These are phyloP conservation scores for Tuber brumale DNA, from an alignment of 495 filamentous ascomycete species.

Conservation along the genomic window DNA sequence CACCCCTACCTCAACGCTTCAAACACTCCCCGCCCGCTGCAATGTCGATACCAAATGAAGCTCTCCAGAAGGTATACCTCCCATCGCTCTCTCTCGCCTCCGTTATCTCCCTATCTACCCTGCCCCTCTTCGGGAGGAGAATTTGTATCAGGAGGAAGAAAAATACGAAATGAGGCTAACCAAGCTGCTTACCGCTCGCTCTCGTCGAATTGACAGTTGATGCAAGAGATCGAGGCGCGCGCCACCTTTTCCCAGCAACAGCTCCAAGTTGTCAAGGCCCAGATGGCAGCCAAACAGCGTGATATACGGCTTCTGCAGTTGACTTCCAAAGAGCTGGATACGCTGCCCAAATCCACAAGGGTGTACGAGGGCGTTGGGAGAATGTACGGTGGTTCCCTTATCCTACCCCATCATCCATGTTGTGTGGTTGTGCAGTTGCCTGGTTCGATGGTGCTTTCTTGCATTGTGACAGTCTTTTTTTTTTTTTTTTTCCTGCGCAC, in stretches of 20 bases:
- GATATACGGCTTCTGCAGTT: slow-evolving; percentile 84
- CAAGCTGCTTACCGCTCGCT: neutral
- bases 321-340: slow-evolving; percentile 71
- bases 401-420: neutral
- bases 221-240: slow-evolving; percentile 88
- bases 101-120: neutral
- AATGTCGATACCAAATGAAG: slow-evolving; percentile 96
- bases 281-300: slow-evolving; percentile 78
- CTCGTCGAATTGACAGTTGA: slow-evolving; percentile 53
- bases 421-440: neutral
- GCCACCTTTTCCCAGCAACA: slow-evolving; percentile 85
- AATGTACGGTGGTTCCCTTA: slow-evolving; percentile 58
- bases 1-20: neutral
- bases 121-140: neutral
- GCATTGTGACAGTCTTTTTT: slow-evolving; percentile 11
- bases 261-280: slow-evolving; percentile 75
- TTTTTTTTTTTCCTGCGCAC: slow-evolving; percentile 16
- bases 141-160: slow-evolving; percentile 8
- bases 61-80: slow-evolving; percentile 73
- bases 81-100: neutral
- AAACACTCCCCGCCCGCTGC: slow-evolving; percentile 44
- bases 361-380: slow-evolving; percentile 95
- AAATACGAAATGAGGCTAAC: slow-evolving; percentile 17
- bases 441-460: slow-evolving; percentile 4
- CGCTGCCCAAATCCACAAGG: slow-evolving; percentile 68